Evolutionary conservation across 805 yeast species (phyloP).

Genomic region (Cyberlindnera xishuangbannaensis): DNA sequence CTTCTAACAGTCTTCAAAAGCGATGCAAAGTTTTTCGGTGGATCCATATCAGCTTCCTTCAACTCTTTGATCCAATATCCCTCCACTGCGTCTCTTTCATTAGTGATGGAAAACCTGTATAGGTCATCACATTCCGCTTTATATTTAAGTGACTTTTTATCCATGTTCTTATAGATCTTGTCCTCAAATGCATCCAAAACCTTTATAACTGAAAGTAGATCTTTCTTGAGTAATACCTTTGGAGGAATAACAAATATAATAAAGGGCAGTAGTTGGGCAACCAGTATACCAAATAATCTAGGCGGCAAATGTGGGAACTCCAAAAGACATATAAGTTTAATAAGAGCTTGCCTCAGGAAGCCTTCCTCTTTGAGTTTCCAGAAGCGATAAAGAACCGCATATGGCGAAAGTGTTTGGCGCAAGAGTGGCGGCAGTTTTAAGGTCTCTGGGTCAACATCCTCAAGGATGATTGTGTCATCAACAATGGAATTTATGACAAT

Average conservation of each 20-base stretch:
- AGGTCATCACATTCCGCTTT: slow-evolving; percentile 16
- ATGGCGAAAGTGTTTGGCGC: slow-evolving; percentile 66
- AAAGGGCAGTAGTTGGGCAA: slow-evolving; percentile 44
- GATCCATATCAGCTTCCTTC: slow-evolving; percentile 13
- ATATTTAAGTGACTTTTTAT: slow-evolving; percentile 13
- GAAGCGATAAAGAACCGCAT: slow-evolving; percentile 54
- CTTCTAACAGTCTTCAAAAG: slow-evolving; percentile 20
- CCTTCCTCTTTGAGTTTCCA: slow-evolving; percentile 30
- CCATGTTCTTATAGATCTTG: slow-evolving; percentile 2
- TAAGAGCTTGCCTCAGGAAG: slow-evolving; percentile 25
- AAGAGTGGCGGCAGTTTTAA: slow-evolving; percentile 46
- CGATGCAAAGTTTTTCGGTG: slow-evolving; percentile 14
- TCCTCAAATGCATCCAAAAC: slow-evolving; percentile 21
- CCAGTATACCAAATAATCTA: slow-evolving; percentile 42
- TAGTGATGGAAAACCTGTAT: slow-evolving; percentile 16
- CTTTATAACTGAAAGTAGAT: slow-evolving; percentile 17
- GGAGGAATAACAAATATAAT: slow-evolving; percentile 23
- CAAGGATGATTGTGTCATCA: slow-evolving; percentile 28
- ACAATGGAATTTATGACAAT: slow-evolving; percentile 47
- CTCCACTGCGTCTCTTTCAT: slow-evolving; percentile 1
- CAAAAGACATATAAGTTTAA: slow-evolving; percentile 34
- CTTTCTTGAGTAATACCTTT: slow-evolving; percentile 17
- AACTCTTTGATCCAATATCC: slow-evolving; percentile 20
- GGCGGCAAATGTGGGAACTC: slow-evolving; percentile 49
- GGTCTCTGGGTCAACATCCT: slow-evolving; percentile 21